Evolutionary conservation across 2,329 filamentous ascomycete genomes (phyloP).

Genomic region (Pseudocercospora eumusae): DNA sequence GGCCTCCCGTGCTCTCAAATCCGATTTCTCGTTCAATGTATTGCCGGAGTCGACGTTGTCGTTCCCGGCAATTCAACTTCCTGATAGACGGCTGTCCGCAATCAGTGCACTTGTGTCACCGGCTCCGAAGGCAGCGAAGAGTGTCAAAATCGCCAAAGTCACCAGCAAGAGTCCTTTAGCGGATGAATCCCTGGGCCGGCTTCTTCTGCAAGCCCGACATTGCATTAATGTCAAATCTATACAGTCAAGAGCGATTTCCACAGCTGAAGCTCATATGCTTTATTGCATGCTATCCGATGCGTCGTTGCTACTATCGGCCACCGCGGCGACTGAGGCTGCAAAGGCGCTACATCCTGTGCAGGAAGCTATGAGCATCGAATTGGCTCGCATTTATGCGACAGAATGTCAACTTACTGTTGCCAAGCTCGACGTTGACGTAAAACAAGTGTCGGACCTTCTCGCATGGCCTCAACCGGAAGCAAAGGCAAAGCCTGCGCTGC

Average conservation of each 20-base stretch:
- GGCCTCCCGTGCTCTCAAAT: constrained; percentile 55
- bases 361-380: constrained; percentile 55
- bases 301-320: constrained; percentile 65
- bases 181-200: constrained; percentile 16
- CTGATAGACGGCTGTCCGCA: constrained; percentile 7
- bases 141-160: constrained; percentile 5
- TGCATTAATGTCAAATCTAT: constrained; percentile 17
- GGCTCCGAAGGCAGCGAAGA: constrained; percentile 6
- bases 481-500: not conserved
- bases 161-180: constrained; percentile 11
- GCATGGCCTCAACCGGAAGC: constrained; percentile 41
- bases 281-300: constrained; percentile 66
- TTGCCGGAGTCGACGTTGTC: constrained; percentile 86
- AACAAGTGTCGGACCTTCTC: constrained; percentile 41
- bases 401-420: constrained; percentile 63
- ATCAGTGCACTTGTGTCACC: not conserved
- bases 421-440: constrained; percentile 50
- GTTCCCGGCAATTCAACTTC: constrained; percentile 64
- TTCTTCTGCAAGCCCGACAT: constrained; percentile 26
- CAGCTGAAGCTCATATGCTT: constrained; percentile 46
- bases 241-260: constrained; percentile 15
- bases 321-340: constrained; percentile 49
- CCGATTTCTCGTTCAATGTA: constrained; percentile 52
- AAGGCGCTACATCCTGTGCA: constrained; percentile 53
- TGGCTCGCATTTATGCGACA: constrained; percentile 69